A percentile compares a stretch with the other conserved stretches of the same genome.
Evolutionary conservation across 2,329 filamentous ascomycete species (phyloP).

Genomic region (Seiridium unicorne): DNA sequence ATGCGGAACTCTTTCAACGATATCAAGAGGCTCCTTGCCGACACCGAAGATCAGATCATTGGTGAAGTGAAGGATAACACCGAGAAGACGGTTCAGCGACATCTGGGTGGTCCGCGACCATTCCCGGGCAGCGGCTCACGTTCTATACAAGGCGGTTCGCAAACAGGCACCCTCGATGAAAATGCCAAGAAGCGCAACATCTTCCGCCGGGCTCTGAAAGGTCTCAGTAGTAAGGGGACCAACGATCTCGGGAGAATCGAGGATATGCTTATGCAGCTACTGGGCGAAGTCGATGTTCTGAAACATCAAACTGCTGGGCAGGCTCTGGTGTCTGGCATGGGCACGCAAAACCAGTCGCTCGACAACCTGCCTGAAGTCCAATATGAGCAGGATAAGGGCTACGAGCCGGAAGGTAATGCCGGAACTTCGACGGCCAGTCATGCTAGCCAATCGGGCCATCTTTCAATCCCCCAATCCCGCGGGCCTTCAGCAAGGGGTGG

Average conservation of each 20-base stretch:
- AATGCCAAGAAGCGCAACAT: constrained; percentile 85
- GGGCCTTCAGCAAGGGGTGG: constrained; percentile 41
- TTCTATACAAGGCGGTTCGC: constrained; percentile 55
- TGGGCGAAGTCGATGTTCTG: constrained; percentile 86
- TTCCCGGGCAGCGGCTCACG: constrained; percentile 67
- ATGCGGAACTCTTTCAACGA: constrained; percentile 97
- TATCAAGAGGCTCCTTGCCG: constrained; percentile 86
- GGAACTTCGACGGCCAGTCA: constrained; percentile 72
- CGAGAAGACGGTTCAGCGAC: constrained; percentile 78
- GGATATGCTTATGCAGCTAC: constrained; percentile 86
- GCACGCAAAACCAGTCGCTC: constrained; percentile 61
- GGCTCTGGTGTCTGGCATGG: constrained; percentile 27
- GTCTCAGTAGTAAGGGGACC: constrained; percentile 81
- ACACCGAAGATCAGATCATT: constrained; percentile 88
- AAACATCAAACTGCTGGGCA: constrained; percentile 57
- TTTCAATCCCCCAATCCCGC: constrained; percentile 59
- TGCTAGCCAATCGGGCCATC: constrained; percentile 72
- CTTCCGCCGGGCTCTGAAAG: constrained; percentile 92
- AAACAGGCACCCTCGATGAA: constrained; percentile 54
- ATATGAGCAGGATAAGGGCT: constrained; percentile 70
- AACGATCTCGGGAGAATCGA: constrained; percentile 88
- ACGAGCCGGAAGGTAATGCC: constrained; percentile 79
- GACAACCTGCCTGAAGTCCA: constrained; percentile 64
- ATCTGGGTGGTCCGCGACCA: constrained; percentile 82
- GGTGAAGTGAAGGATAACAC: constrained; percentile 84